Percentiles rank a stretch among this genome's conserved stretches.
Conservation (phyloP, 495 filamentous ascomycete genomes). For the Xylaria curta region DNA sequence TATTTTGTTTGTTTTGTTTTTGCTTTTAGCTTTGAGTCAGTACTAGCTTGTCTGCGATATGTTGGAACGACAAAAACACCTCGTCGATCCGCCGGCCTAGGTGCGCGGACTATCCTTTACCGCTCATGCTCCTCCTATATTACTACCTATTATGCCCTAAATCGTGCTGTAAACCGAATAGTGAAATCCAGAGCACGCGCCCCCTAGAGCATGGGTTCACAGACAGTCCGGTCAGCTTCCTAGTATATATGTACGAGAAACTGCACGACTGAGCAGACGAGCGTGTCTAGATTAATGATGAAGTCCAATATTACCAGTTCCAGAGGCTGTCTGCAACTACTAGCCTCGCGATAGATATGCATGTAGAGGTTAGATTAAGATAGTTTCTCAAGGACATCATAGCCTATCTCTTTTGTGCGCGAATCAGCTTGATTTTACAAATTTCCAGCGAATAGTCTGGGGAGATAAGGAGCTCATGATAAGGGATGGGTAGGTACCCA, state of each 20-base stretch:
- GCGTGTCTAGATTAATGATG: not conserved
- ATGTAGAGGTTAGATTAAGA: conserved; percentile 55
- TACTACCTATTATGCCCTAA: no score
- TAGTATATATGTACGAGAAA: conserved; percentile 73
- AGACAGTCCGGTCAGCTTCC: conserved; percentile 63
- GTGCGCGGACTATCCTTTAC: no score
- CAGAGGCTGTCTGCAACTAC: conserved; percentile 43
- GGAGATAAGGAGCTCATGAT: no score
- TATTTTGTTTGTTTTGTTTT: no score
- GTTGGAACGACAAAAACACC: no score
- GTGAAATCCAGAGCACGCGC: conserved; percentile 58
- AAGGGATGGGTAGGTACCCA: no score
- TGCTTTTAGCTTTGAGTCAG: no score
- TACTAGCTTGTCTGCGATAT: no score
- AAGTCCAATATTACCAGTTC: not conserved
- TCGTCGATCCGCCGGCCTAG: no score
- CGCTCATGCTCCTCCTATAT: no score
- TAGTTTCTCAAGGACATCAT: conserved; percentile 55
- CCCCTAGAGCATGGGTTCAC: conserved; percentile 60
- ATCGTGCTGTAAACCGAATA: not conserved
- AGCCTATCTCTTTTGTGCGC: no score
- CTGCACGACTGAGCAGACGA: conserved; percentile 68
- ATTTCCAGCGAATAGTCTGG: conserved; percentile 47
- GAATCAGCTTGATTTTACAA: conserved; percentile 55
- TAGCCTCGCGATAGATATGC: conserved; percentile 44